Evolutionary conservation across 2,329 filamentous ascomycete genomes (phyloP), one percentile per base, ranked within the genome.

Genomic region (Botrytis paeoniae): DNA sequence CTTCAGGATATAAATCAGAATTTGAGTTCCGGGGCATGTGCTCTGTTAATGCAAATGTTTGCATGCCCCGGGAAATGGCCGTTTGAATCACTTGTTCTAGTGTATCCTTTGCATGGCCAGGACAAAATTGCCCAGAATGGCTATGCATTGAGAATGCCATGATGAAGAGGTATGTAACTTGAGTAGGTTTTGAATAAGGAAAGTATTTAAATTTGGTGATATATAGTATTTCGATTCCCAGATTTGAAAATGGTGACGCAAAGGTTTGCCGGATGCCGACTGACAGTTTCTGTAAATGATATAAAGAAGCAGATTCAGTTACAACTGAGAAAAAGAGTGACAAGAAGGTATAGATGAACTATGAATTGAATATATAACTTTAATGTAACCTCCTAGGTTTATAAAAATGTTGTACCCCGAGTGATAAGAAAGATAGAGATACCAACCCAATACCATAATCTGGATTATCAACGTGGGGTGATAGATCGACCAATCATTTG

Each of bases 121-220:
- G 91, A 85, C 96, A 99, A 85, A 99, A 99, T 82, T 99, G 93
- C 76, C 96, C 96, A 54, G 96, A 98, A 84, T 99, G 96, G 80
- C 94, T 97, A 83, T 99, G 96, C 86, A 98, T 97, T 7, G 96
- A 97, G 84, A 97, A 97, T 2, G 95, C 95, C 96, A 98, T 98
- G 37, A n/a, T 63, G 68, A 29, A 18, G 14, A 29, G 0, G 12
- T 32, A 32, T 22, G 35, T 32, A 8, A 16, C 16, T 29, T 4
- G 37, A 9, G 37, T 29, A 39, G 25, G 29, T 16, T 5, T 16
- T 7, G 8, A 39, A 54, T 29, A 12, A 43, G 22, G n/a, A 32
- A 35, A 32, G 18, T 41, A 61, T 64, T 5, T 68, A 10, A 39
- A 32, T 71, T 20, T 35, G 20, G 22, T 66, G n/a, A 18, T 66